Base-by-base conservation (phyloP, 1,284 basidiomycete genomes). In the Inonotus hispidus region DNA sequence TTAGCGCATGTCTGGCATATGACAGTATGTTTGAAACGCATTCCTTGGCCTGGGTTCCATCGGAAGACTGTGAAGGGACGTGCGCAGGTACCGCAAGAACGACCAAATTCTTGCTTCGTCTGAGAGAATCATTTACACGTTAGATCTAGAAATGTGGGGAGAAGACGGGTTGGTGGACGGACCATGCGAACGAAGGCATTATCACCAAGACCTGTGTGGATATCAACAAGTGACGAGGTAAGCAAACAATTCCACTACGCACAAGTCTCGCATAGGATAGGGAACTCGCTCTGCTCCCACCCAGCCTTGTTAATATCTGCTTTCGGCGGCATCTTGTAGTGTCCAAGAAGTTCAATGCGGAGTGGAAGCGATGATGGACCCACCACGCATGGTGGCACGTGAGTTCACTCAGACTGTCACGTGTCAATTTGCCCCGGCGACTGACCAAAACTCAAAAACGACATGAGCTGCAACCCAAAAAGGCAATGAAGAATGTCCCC, bases 1-100 rank as follows among this genome's bases (percentile, higher is more conserved):
- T 98, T 99, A 41, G 96, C 93, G 69, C 97, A 99, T 0, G 97
- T 98, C 72, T 97, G 95, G 76, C 97, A 99, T 66, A 99, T 89
- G 65, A 98, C 96, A 3, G 97, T 99, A 68, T 94, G 93, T 79
- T 99, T 99, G 84, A 88, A 97, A 45, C 97, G 87, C 71, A 88
- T 90, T 46, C 95, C 96, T 14, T 84, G 78, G 56, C 97, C 97
- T 1, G 97, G 95, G 69, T 98, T 96, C 97, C 97, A 99, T 52
- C 95, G 88, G 75, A 99, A 99, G 67, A 98, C 92, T 58, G 95
- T 98, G 76, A 97, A 98, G 5, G 95, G 90, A 49, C 95, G 85
- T 13, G 93, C 93, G 71, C 97, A 99, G 63, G 97, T 92, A 61
- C 93, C 93, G 76, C 97, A 99, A 57, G 95, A 93, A 52, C 92